Evolutionary conservation across 2,329 filamentous ascomycete species (phyloP), one percentile per base, ranked within the genome.

Genomic region (Pseudopyricularia javanii): DNA sequence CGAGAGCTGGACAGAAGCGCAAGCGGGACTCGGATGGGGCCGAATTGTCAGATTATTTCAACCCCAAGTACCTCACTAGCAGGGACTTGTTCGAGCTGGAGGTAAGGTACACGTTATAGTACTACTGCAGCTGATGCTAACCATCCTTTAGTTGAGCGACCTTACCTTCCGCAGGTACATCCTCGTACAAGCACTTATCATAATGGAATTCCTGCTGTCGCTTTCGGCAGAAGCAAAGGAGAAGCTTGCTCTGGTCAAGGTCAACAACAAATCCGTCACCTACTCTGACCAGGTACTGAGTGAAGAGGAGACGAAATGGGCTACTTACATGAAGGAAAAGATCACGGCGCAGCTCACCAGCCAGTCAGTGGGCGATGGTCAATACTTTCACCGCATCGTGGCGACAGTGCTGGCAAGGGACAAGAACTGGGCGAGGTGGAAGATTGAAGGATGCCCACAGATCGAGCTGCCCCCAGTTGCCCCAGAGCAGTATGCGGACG

Each of bases 341-440:
- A 95, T 97, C 61, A 86, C 86, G 55, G 81, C 82, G 54, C 95
- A 96, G 67, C 78, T 98, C 54, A 45, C 40, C 24, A 86, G 86
- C 63, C 20, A 32, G 15, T 26, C 50, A 3, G 30, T 45, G n/a
- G n/a, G 30, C 4, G 91, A 95, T 62, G 93, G 93, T 30, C 87
- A 88, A 57, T 95, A 95, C 68, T 98, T 97, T 68, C 86, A 90
- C 68, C 85, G 93, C 37, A 95, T 97, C 81, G 90, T 98, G 32
- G 91, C 97, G 66, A 97, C 91, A 12, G 91, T 98, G 32, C 79
- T 98, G 30, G 88, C 89, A 24, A 80, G 93, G 57, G 93, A 99
- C 68, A 97, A 96, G 73, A 96, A 97, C 64, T 98, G 94, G 94
- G 90, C 94, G 47, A 85, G 90, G 57, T 99, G 93, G 93, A 99